Base-by-base conservation (phyloP, 1,284 basidiomycete species). In the Trichosporon asahii region DNA sequence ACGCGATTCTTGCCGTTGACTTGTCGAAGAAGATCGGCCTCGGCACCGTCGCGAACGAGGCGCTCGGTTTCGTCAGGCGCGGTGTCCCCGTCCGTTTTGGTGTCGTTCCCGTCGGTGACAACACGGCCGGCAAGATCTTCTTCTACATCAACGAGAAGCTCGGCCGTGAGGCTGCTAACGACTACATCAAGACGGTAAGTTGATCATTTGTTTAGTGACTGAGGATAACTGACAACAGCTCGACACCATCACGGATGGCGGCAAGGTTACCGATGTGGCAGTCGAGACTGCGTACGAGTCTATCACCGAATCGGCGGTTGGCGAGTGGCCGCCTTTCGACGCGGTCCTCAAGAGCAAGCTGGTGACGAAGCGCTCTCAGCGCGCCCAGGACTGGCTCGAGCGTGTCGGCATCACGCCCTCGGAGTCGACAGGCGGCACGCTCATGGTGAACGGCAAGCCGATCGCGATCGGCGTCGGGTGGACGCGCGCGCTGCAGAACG, bases 381-480 rank as follows among this genome's bases (percentile, higher is more conserved):
- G 66, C 33, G 74, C 74, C 0, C 66, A 64, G n/a, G 33, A 68
- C 0, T 84, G 82, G 71, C 73, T 77, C 1, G 64, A 70, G 11
- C 74, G 84, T 35, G 40, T 83, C 35, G 72, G 74, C 7, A 76
- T 79, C 3, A 75, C 74, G 2, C 72, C 75, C 27, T 72, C 72
- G 6, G 75, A 79, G 33, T 74, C 73, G 14, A 37, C 73, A 5
- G 61, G 67, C 1, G 79, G 80, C 8, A 80, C 82, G 79, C 87
- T 85, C 27, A 96, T 98, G 80, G 85, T 98, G 76, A 98, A 98
- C 77, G 96, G 96, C 15, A 93, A 91, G 76, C 88, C 92, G 78
- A 86, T 90, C 35, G 83, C 87, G 6, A 83, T 93, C 70, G 87
- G 88, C 73, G 90, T 91, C 70, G 93, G 94, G 3, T 61, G 57